A percentile compares a stretch with the other conserved stretches of the same genome.
phyloP scores from a whole-genome alignment of 306 rosid species.

The Argentina anserina region DNA sequence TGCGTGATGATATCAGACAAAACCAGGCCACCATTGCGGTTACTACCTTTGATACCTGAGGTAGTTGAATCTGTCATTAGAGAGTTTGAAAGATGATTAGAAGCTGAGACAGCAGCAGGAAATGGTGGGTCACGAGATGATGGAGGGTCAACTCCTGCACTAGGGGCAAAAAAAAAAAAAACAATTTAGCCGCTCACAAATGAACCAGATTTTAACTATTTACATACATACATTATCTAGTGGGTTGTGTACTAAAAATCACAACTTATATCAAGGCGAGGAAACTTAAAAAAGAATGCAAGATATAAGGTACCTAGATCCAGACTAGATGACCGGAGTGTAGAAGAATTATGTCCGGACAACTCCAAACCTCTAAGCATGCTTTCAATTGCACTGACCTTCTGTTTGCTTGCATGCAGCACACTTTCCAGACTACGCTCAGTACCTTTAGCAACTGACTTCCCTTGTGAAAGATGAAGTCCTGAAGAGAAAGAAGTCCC shows the following conservation, averaged over 20 bases:
- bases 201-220: slow-evolving; percentile 20
- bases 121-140: slow-evolving; percentile 99
- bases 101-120: slow-evolving; percentile 83
- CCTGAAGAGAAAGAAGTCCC: slow-evolving; percentile 79
- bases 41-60: slow-evolving; percentile 57
- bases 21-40: slow-evolving; percentile 81
- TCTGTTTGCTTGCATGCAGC: slow-evolving; percentile 95
- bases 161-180: slow-evolving; percentile 76
- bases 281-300: slow-evolving; percentile 12
- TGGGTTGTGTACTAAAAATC: slow-evolving; percentile 19
- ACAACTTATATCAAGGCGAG: slow-evolving; percentile 4
- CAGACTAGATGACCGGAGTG: slow-evolving; percentile 80
- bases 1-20: slow-evolving; percentile 88
- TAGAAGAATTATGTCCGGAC: slow-evolving; percentile 66
- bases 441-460: slow-evolving; percentile 62
- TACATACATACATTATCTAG: slow-evolving; percentile 7
- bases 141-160: slow-evolving; percentile 99
- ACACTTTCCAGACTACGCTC: slow-evolving; percentile 95
- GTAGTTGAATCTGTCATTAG: slow-evolving; percentile 55
- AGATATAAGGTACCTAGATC: slow-evolving; percentile 83
- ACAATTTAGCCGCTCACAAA: slow-evolving; percentile 75
- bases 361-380: slow-evolving; percentile 96
- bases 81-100: slow-evolving; percentile 61
- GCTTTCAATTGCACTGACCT: slow-evolving; percentile 96
- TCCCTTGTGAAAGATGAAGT: slow-evolving; percentile 64